Evolutionary conservation across 1,284 basidiomycete genomes (phyloP).

Genomic region (Cryptococcus wingfieldii): DNA sequence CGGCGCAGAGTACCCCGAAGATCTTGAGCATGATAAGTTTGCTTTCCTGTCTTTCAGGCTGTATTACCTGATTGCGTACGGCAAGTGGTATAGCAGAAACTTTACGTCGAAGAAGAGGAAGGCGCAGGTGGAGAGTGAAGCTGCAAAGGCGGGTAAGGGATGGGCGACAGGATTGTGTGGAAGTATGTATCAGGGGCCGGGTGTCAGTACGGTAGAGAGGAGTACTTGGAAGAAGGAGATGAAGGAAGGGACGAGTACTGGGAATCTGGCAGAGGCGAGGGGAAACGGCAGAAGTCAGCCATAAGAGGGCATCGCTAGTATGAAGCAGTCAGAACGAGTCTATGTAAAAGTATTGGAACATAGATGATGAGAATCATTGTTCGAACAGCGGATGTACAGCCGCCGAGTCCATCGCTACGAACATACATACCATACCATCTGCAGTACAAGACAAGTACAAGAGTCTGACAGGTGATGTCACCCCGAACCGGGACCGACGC

Average conservation of each 20-base stretch:
- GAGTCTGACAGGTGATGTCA: too few relatives aligned
- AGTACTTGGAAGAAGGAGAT: neutral
- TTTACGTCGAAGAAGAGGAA: neutral
- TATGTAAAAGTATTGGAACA: neutral
- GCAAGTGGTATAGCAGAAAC: slow-evolving; percentile 17
- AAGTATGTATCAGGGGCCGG: neutral
- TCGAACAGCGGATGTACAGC: too few relatives aligned
- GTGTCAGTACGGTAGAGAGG: neutral
- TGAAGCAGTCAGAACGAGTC: neutral
- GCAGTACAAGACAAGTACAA: too few relatives aligned
- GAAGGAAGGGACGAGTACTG: slow-evolving; percentile 18
- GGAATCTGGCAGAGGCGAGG: slow-evolving; percentile 14
- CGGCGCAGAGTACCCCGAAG: slow-evolving; percentile 50
- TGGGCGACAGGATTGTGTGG: neutral
- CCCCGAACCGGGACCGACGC: too few relatives aligned
- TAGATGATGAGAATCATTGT: too few relatives aligned
- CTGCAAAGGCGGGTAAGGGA: neutral
- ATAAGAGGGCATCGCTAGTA: neutral
- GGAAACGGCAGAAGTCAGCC: too few relatives aligned
- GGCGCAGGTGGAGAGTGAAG: neutral
- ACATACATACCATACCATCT: too few relatives aligned
- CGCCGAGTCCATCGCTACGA: too few relatives aligned
- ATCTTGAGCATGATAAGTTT: slow-evolving; percentile 42
- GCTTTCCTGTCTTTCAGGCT: slow-evolving; percentile 37
- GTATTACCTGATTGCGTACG: slow-evolving; percentile 38